Evolutionary conservation across 495 filamentous ascomycete genomes (phyloP).

Genomic region (Aspergillus kassunensis): DNA sequence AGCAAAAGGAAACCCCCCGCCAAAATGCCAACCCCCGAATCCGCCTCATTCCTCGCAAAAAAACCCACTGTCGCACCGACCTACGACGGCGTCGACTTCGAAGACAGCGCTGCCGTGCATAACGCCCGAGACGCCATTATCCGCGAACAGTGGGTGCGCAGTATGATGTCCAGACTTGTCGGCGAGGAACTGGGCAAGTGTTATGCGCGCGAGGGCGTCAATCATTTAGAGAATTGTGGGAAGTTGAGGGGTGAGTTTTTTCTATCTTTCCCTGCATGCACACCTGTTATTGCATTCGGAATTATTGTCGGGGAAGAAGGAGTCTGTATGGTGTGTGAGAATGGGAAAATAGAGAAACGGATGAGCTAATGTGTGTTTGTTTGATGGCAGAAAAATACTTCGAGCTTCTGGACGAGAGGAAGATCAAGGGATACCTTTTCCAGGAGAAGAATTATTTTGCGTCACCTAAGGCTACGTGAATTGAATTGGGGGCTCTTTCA

Average conservation of each 20-base stretch:
- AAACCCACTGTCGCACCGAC: slow-evolving; percentile 92
- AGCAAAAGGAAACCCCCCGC: neutral
- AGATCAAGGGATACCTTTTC: slow-evolving; percentile 84
- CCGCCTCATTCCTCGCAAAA: slow-evolving; percentile 82
- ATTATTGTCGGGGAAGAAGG: neutral
- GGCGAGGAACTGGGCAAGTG: slow-evolving; percentile 94
- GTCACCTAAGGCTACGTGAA: slow-evolving; percentile 12
- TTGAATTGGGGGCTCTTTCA: too few relatives aligned
- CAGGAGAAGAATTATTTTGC: slow-evolving; percentile 82
- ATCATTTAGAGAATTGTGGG: slow-evolving; percentile 97
- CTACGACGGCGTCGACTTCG: slow-evolving; percentile 96
- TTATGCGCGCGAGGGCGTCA: slow-evolving; percentile 90
- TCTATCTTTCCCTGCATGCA: neutral
- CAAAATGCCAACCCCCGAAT: slow-evolving; percentile 82
- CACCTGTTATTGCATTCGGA: neutral
- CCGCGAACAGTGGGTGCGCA: slow-evolving; percentile 93
- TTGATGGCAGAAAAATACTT: slow-evolving; percentile 79
- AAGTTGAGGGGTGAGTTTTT: slow-evolving; percentile 69
- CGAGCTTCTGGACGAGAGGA: slow-evolving; percentile 76
- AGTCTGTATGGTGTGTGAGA: too few relatives aligned
- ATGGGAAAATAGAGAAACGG: too few relatives aligned
- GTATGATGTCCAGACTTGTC: slow-evolving; percentile 94
- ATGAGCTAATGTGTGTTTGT: neutral
- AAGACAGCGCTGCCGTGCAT: slow-evolving; percentile 85
- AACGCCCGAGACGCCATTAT: slow-evolving; percentile 91